These are phyloP conservation scores for Tricholoma sp. DNA, from an alignment of 768 basidiomycete species.

Conservation along the genomic window DNA sequence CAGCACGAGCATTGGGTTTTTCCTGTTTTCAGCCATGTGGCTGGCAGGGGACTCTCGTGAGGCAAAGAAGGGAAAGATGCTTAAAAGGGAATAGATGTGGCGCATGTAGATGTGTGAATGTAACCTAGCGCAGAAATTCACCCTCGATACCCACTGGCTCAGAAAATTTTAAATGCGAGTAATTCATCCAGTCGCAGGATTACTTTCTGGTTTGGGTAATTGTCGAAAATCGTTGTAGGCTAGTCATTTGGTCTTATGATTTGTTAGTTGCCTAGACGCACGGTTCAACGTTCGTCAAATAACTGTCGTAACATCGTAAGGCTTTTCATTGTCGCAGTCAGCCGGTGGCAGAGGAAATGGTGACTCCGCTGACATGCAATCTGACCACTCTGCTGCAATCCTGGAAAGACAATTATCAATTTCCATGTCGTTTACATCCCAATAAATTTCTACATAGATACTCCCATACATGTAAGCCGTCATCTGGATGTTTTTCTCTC, in stretches of 20 bases:
- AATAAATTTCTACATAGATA: not conserved
- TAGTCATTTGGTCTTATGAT: no score
- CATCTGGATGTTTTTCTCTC: not conserved
- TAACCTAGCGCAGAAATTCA: not conserved
- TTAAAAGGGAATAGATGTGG: conserved; percentile 37
- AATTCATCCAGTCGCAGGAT: no score
- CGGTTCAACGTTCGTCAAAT: no score
- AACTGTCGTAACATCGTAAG: no score
- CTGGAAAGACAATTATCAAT: not conserved
- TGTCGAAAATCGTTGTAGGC: no score
- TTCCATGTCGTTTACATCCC: not conserved
- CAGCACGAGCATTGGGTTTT: conserved; percentile 80
- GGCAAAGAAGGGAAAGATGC: conserved; percentile 39
- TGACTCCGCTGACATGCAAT: not conserved
- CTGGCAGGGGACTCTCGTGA: conserved; percentile 76
- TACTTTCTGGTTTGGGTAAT: no score
- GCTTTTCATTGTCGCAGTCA: no score
- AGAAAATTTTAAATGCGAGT: no score
- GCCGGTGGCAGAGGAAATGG: no score
- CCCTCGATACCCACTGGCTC: not conserved
- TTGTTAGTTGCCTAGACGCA: no score
- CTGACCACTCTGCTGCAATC: not conserved
- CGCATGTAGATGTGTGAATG: conserved; percentile 5
- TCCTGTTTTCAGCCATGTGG: conserved; percentile 86
- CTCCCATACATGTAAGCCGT: not conserved